Percentiles rank a stretch among this genome's conserved stretches.
Conservation (phyloP, 768 basidiomycete genomes). For the Lenzites betulinus region DNA sequence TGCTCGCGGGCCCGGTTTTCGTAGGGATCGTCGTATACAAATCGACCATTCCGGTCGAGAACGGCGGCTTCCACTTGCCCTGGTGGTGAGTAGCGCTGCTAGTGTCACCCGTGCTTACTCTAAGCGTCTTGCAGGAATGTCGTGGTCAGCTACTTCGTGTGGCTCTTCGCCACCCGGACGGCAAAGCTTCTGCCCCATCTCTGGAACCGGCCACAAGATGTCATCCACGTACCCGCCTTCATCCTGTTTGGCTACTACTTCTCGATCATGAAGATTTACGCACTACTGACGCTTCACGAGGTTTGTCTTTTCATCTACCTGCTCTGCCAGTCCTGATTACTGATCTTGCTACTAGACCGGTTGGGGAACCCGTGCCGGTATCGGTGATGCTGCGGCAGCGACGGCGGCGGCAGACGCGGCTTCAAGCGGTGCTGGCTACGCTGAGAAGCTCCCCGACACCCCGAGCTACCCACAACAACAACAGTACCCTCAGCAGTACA, state of each 20-base stretch:
- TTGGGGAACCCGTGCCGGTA: constrained; percentile 95
- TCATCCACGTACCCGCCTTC: constrained; percentile 63
- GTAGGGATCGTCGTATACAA: constrained; percentile 79
- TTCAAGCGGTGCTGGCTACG: constrained; percentile 23
- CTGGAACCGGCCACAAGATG: constrained; percentile 57
- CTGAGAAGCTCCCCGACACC: constrained; percentile 28
- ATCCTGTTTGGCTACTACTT: constrained; percentile 93
- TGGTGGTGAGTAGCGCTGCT: constrained; percentile 62
- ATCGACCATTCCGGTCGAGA: constrained; percentile 62
- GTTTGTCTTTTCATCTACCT: constrained; percentile 39
- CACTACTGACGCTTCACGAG: constrained; percentile 87
- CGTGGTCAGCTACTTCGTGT: constrained; percentile 63
- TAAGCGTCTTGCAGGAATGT: constrained; percentile 57
- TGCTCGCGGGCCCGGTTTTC: constrained; percentile 81
- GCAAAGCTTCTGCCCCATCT: constrained; percentile 71
- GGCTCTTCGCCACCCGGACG: constrained; percentile 70
- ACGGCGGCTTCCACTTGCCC: constrained; percentile 80
- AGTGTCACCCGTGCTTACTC: not conserved
- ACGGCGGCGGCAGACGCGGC: constrained; percentile 62
- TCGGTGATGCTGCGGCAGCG: constrained; percentile 79
- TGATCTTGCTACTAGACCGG: constrained; percentile 58
- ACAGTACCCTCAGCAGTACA: not conserved
- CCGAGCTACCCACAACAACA: constrained; percentile 23
- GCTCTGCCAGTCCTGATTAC: not conserved
- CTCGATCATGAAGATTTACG: constrained; percentile 93